A percentile compares a stretch with the other conserved stretches of the same genome.
Evolutionary conservation across 805 yeast genomes (phyloP).

Genomic region (Jamesozyma gamospora): DNA sequence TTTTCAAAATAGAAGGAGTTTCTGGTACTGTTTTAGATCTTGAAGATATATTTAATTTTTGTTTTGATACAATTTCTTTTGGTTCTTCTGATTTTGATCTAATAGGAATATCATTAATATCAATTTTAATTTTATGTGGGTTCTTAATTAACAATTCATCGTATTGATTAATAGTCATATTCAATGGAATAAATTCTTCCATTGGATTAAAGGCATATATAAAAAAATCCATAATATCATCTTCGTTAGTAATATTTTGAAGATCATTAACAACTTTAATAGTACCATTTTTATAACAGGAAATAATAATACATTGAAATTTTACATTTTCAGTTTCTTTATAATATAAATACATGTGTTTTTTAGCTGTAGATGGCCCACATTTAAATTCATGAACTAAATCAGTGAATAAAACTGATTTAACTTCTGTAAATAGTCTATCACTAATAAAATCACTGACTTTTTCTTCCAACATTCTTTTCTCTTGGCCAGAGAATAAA

Average conservation of each 20-base stretch:
- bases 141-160: slow-evolving; percentile 13
- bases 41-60: not conserved
- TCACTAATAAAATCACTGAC: slow-evolving; percentile 14
- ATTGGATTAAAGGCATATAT: slow-evolving; percentile 29
- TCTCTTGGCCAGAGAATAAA: no score
- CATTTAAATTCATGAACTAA: slow-evolving; percentile 16
- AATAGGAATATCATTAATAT: not conserved
- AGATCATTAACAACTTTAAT: slow-evolving; percentile 19
- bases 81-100: slow-evolving; percentile 12
- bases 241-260: slow-evolving; percentile 8
- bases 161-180: slow-evolving; percentile 10
- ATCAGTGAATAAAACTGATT: slow-evolving; percentile 25
- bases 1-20: not conserved
- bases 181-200: slow-evolving; percentile 19
- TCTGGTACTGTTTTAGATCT: slow-evolving; percentile 7
- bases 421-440: slow-evolving; percentile 17
- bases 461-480: slow-evolving; percentile 1
- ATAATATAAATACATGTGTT: slow-evolving; percentile 23
- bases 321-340: slow-evolving; percentile 13
- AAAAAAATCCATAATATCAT: slow-evolving; percentile 21
- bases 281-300: slow-evolving; percentile 13
- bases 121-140: slow-evolving; percentile 9
- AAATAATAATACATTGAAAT: slow-evolving; percentile 22
- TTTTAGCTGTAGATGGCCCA: slow-evolving; percentile 22
- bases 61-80: not conserved